Percentiles rank a stretch among this genome's conserved stretches.
These are phyloP conservation scores for Prinsepia uniflora DNA, from an alignment of 306 rosid genomes.

Conservation along the genomic window DNA sequence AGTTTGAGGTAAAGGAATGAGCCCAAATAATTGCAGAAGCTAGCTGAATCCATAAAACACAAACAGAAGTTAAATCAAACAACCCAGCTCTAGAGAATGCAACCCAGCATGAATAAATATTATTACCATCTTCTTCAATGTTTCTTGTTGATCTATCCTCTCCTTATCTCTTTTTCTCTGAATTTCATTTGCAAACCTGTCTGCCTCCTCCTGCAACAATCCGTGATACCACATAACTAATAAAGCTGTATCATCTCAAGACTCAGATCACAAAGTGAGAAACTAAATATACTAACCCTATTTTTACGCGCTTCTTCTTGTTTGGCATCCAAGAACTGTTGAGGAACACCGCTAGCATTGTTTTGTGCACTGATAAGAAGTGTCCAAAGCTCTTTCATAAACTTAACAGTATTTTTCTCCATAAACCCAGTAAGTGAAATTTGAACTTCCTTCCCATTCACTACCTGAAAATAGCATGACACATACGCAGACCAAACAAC, in stretches of 20 bases:
- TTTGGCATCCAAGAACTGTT: conserved; percentile 93
- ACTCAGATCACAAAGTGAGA: conserved; percentile 11
- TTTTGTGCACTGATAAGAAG: conserved; percentile 92
- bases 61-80: conserved; percentile 76
- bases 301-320: conserved; percentile 78
- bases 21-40: conserved; percentile 99
- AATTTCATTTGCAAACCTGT: conserved; percentile 69
- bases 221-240: conserved; percentile 22
- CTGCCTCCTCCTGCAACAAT: conserved; percentile 72
- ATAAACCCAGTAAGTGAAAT: conserved; percentile 93
- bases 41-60: conserved; percentile 95
- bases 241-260: conserved; percentile 13
- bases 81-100: conserved; percentile 42
- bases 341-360: conserved; percentile 94
- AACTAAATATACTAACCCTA: conserved; percentile 46
- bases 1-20: conserved; percentile 99
- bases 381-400: conserved; percentile 94
- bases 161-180: conserved; percentile 82
- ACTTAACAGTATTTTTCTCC: conserved; percentile 94
- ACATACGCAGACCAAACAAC: not conserved
- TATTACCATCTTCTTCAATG: conserved; percentile 78
- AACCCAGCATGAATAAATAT: conserved; percentile 63
- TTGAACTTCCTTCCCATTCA: conserved; percentile 88
- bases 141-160: conserved; percentile 66
- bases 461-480: conserved; percentile 47